These are phyloP conservation scores for Globisporangium nodosum DNA, from an alignment of 352 stramenopile genomes.

Conservation along the genomic window DNA sequence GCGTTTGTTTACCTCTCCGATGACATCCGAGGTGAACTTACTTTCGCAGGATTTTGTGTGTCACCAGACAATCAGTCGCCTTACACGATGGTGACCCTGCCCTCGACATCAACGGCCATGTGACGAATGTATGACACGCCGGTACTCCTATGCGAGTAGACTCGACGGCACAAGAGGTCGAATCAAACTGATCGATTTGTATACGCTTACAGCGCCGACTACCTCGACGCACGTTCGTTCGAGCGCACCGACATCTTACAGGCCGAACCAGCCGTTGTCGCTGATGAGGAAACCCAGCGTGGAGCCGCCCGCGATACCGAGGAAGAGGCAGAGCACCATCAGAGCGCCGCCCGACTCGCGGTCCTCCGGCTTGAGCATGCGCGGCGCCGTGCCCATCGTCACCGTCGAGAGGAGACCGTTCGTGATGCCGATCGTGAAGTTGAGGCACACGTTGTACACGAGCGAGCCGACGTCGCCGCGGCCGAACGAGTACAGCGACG, in stretches of 20 bases:
- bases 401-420: slow-evolving; percentile 60
- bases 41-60: no score
- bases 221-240: not conserved
- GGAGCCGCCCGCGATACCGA: slow-evolving; percentile 41
- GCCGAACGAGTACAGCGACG: slow-evolving; percentile 48
- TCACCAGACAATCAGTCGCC: no score
- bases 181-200: not conserved
- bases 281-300: slow-evolving; percentile 51
- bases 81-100: no score
- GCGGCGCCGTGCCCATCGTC: slow-evolving; percentile 52
- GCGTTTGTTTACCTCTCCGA: no score
- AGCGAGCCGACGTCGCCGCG: slow-evolving; percentile 23
- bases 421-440: slow-evolving; percentile 47
- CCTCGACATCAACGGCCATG: no score
- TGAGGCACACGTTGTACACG: slow-evolving; percentile 43
- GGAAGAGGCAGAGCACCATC: slow-evolving; percentile 59
- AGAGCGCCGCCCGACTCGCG: slow-evolving; percentile 53
- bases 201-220: not conserved
- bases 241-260: slow-evolving; percentile 19
- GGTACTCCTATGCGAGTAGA: no score
- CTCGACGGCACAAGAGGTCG: not conserved
- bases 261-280: slow-evolving; percentile 39
- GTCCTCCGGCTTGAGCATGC: slow-evolving; percentile 47
- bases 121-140: no score
- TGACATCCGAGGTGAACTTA: no score